Evolutionary conservation across 1,139 yeast genomes (phyloP), one percentile per base, ranked within the genome.

Genomic region (Yamadazyma aaseri): DNA sequence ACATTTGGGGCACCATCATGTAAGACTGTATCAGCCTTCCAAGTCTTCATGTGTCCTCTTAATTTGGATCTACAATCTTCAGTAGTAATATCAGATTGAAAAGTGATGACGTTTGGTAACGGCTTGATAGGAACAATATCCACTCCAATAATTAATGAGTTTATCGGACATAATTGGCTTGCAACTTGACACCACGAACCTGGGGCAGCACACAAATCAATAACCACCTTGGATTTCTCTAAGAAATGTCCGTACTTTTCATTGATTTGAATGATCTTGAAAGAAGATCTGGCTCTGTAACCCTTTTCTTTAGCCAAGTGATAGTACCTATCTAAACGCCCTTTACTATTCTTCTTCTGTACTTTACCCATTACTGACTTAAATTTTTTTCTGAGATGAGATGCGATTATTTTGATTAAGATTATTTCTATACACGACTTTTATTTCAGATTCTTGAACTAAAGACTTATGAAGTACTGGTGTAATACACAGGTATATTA

Each of bases 121-220:
- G 96, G 83, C 58, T 87, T 90, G 66, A 92, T 92, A 13, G 97
- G 97, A 18, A 90, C 98, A 51, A 92, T 83, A 76, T 92, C 99
- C 20, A 94, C 98, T 58, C 98, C 99, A 38, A 92, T 87, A 51
- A 92, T 90, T 47, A 92, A 72, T 1, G 97, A 87, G 60, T 89
- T 89, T 6, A 90, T 70, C 2, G 97, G 97, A 65, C 97, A 90
- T 39, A 87, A 63, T 44, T 87, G 87, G 3, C 95, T 80, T 1
- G 98, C 98, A 28, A 94, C 98, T 65, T 92, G 99, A 74, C 98
- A 92, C 97, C 98, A 92, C 3, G 97, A 89, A 39, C 99, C 99
- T 21, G 99, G 98, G 3, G 98, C 98, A 38, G 98, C 97, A 83
- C 99, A 92, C 50, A 92, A 72, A 76, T 92, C 99, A 37, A 92